Conservation (phyloP, 371 early-diverging fungal species). For the Mortierella sp. region DNA sequence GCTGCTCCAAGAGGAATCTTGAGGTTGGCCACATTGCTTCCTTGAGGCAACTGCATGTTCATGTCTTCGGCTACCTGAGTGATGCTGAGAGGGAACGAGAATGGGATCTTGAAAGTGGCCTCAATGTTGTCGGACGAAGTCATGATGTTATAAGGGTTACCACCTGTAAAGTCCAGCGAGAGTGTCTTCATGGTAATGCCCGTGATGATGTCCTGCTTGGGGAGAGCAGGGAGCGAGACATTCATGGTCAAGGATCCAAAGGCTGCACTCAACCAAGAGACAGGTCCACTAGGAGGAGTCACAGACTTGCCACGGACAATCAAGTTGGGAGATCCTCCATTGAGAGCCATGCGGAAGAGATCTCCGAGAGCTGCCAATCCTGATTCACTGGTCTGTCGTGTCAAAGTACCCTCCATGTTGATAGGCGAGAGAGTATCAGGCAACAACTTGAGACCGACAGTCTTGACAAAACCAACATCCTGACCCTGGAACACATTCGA, state of each 20-base stretch:
- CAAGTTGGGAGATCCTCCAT: slow-evolving; percentile 54
- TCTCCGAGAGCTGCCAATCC: slow-evolving; percentile 63
- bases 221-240: slow-evolving; percentile 60
- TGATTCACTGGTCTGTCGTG: slow-evolving; percentile 57
- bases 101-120: slow-evolving; percentile 63
- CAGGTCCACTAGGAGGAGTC: slow-evolving; percentile 61
- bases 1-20: slow-evolving; percentile 59
- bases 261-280: slow-evolving; percentile 64
- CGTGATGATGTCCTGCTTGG: slow-evolving; percentile 56
- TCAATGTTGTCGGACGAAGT: slow-evolving; percentile 61
- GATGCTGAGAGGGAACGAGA: slow-evolving; percentile 65
- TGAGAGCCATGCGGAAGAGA: slow-evolving; percentile 62
- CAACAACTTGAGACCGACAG: slow-evolving; percentile 34
- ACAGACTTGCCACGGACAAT: slow-evolving; percentile 61
- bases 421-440: slow-evolving; percentile 33
- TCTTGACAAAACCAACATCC: slow-evolving; percentile 53
- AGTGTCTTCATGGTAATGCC: slow-evolving; percentile 61
- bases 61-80: slow-evolving; percentile 59
- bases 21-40: slow-evolving; percentile 56
- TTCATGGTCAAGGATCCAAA: slow-evolving; percentile 63
- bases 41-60: slow-evolving; percentile 45
- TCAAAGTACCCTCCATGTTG: slow-evolving; percentile 64
- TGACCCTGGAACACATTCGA: slow-evolving; percentile 55
- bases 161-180: slow-evolving; percentile 62
- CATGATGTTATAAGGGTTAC: slow-evolving; percentile 57